Conservation (phyloP, 2,329 filamentous ascomycete species). For the Magnaporthales sp. region DNA sequence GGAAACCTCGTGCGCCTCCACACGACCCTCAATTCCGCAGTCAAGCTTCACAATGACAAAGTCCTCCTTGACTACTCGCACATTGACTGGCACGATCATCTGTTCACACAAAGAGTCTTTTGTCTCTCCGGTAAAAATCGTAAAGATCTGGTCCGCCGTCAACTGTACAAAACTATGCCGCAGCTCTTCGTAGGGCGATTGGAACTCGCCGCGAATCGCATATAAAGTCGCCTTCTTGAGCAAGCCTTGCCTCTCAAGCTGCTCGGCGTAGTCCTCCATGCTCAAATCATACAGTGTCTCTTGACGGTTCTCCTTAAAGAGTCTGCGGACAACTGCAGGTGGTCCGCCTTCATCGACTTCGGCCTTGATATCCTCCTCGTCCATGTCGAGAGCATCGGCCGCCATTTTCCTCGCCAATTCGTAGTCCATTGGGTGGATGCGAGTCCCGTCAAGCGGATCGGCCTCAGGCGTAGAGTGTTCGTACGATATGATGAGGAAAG, state of each 20-base stretch:
- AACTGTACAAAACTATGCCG: slow-evolving; percentile 69
- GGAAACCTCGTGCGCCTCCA: slow-evolving; percentile 75
- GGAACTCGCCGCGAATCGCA: slow-evolving; percentile 88
- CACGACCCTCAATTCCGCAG: slow-evolving; percentile 84
- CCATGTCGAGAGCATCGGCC: slow-evolving; percentile 88
- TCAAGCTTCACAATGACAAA: slow-evolving; percentile 92
- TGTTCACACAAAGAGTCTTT: slow-evolving; percentile 72
- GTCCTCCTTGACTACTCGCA: slow-evolving; percentile 82
- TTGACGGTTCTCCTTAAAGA: slow-evolving; percentile 90
- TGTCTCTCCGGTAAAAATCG: slow-evolving; percentile 94
- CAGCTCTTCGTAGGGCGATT: slow-evolving; percentile 89
- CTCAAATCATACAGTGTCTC: slow-evolving; percentile 95
- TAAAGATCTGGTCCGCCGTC: slow-evolving; percentile 74
- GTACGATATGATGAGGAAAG: slow-evolving; percentile 85
- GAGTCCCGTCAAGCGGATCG: slow-evolving; percentile 92
- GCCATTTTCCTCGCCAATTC: slow-evolving; percentile 98
- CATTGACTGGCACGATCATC: slow-evolving; percentile 87
- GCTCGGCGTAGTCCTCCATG: slow-evolving; percentile 92
- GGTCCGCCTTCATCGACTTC: slow-evolving; percentile 85
- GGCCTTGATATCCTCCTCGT: slow-evolving; percentile 95
- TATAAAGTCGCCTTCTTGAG: slow-evolving; percentile 87
- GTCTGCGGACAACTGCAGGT: slow-evolving; percentile 83
- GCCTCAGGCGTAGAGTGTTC: slow-evolving; percentile 73
- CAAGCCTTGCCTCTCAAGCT: slow-evolving; percentile 79
- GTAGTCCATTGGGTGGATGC: slow-evolving; percentile 97